phyloP scores from a whole-genome alignment of 352 stramenopile genomes.

The Pilasporangium apinafurcum region DNA sequence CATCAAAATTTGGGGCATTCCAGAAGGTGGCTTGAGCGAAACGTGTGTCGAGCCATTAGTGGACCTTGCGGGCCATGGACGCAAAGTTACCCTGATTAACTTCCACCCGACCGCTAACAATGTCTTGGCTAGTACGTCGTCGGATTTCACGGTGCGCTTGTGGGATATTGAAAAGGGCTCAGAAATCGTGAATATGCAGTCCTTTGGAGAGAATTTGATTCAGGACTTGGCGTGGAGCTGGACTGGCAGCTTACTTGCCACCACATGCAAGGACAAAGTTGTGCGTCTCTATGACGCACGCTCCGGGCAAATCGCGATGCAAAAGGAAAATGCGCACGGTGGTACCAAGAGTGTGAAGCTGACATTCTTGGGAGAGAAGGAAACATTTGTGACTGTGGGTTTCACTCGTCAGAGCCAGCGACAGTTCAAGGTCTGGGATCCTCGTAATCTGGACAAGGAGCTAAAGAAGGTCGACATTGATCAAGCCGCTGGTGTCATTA shows the following conservation, averaged over 20 bases:
- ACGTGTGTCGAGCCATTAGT: conserved; percentile 95
- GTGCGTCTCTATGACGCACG: conserved; percentile 96
- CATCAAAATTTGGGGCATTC: conserved; percentile 97
- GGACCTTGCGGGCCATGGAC: conserved; percentile 93
- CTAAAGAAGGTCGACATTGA: conserved; percentile 96
- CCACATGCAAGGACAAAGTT: conserved; percentile 98
- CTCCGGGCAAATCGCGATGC: conserved; percentile 57
- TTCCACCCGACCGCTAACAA: conserved; percentile 98
- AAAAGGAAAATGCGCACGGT: conserved; percentile 93
- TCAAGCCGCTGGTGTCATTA: conserved; percentile 97
- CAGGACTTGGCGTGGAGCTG: conserved; percentile 99
- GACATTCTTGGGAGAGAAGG: conserved; percentile 92
- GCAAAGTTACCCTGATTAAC: conserved; percentile 96
- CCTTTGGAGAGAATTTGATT: conserved; percentile 88
- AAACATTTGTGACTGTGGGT: conserved; percentile 96
- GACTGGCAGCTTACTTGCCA: conserved; percentile 92
- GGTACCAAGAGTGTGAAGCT: conserved; percentile 98
- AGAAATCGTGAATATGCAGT: conserved; percentile 86
- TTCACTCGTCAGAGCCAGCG: conserved; percentile 96
- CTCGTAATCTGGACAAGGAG: conserved; percentile 88
- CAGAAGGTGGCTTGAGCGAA: conserved; percentile 90
- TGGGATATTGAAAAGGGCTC: conserved; percentile 98
- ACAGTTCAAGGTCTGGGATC: conserved; percentile 88
- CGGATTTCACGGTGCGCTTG: conserved; percentile 96
- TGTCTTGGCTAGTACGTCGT: conserved; percentile 93